Evolutionary conservation across 805 yeast genomes (phyloP).

Genomic region (Starmerella tilneyi): DNA sequence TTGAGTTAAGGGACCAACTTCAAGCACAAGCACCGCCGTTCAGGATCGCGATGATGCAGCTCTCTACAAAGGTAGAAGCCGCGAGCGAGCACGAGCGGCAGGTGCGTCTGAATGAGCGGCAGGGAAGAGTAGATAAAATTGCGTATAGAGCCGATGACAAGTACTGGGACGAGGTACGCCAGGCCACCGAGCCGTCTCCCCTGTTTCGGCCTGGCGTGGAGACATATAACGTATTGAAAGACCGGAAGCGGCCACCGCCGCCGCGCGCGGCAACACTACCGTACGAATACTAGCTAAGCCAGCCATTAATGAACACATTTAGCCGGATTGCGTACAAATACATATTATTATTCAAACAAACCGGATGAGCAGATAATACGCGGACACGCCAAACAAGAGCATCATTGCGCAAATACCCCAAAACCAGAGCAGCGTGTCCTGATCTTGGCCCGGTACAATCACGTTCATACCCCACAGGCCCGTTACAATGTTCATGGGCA

Average conservation of each 20-base stretch:
- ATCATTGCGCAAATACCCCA: constrained; percentile 32
- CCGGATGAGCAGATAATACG: constrained; percentile 22
- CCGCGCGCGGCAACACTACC: constrained; percentile 15
- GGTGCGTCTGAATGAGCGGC: constrained; percentile 10
- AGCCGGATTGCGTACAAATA: too few species aligned
- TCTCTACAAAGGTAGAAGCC: constrained; percentile 5
- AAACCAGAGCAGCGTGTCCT: constrained; percentile 56
- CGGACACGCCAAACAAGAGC: constrained; percentile 28
- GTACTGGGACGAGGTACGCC: constrained; percentile 15
- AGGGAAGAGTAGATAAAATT: constrained; percentile 9
- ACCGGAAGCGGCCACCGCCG: constrained; percentile 19
- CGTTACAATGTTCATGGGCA: constrained; percentile 90
- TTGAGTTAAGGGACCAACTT: constrained; percentile 14
- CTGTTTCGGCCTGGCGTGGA: constrained; percentile 13
- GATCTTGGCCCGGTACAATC: constrained; percentile 80
- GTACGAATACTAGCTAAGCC: constrained; percentile 6
- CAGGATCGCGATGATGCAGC: constrained; percentile 11
- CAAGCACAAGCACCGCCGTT: constrained; percentile 11
- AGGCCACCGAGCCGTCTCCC: constrained; percentile 16
- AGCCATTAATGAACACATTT: too few species aligned
- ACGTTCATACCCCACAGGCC: constrained; percentile 99
- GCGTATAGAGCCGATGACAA: constrained; percentile 4
- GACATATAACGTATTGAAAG: constrained; percentile 16
- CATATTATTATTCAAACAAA: constrained; percentile 13
- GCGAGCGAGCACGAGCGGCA: constrained; percentile 8